Base-by-base conservation (phyloP, 2,329 filamentous ascomycete genomes). In the Diplodia seriata region DNA sequence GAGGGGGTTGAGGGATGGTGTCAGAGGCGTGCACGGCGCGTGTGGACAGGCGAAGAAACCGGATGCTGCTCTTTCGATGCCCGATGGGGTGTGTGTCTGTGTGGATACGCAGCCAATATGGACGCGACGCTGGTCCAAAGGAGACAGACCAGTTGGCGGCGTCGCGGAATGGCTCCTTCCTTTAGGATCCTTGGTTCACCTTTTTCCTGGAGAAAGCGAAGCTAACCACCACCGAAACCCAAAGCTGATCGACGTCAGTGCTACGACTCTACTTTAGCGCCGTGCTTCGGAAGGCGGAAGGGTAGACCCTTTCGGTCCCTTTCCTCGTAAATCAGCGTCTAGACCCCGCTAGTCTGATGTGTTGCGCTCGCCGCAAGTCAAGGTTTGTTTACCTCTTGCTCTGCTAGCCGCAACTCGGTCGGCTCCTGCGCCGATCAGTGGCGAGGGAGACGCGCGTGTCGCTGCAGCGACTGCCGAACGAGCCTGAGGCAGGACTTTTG, bases 311-410 rank as follows among this genome's bases (percentile, higher is more conserved):
- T 63, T 62, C 57, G 57, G 57, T 49, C 57, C 57, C 57, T 62
- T 62, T 62, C 7, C 15, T 62, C 40, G n/a, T 29, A 38, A 56
- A 31, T 53, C 50, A 9, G 3, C 23, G 59, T 63, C 59, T 51
- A 63, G 59, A n/a, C 59, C 59, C 59, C 26, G 59, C 31, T 29
- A 50, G 8, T 20, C 11, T 12, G 23, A 6, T 61, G 40, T 15
- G 20, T 61, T 29, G 59, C 26, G 43, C 31, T 23, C 11, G 40
- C 20, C 26, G 26, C 26, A 26, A 26, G 31, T 33, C 31, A 51
- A 51, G 47, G 29, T 59, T 51, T 63, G 59, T 63, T 63, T 63
- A 63, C 59, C 12, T 20, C 54, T 38, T 56, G n/a, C 54, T 56
- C 40, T 56, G 54, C 54, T 56, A 56, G 36, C 23, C 33, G 33